phyloP scores from a whole-genome alignment of 148 eudicot species.

The Persicaria maculosa region DNA sequence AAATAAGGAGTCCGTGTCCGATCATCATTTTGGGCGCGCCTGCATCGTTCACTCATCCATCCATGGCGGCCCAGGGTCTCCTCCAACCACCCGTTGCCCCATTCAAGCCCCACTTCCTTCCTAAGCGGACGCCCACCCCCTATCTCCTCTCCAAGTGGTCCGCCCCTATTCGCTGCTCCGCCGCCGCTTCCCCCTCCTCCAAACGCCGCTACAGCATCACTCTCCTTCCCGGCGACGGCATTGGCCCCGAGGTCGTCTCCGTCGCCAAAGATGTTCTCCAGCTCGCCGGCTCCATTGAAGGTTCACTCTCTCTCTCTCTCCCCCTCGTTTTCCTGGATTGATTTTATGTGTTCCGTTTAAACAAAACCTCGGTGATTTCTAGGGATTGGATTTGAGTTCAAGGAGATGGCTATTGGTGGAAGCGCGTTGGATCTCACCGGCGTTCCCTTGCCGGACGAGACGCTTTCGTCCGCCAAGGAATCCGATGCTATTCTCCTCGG shows the following conservation, averaged over 20 bases:
- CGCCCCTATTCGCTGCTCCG: conserved; percentile 39
- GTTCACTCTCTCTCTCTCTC: conserved; percentile 18
- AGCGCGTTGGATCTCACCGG: conserved; percentile 79
- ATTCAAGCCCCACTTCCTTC: conserved; percentile 23
- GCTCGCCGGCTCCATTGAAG: conserved; percentile 59
- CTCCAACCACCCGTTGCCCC: conserved; percentile 33
- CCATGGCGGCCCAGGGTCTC: conserved; percentile 46
- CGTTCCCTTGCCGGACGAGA: conserved; percentile 92
- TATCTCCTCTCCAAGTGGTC: conserved; percentile 8
- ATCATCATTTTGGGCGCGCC: not conserved
- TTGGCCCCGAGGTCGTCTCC: conserved; percentile 87
- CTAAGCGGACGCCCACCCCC: not conserved
- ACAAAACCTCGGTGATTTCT: not conserved
- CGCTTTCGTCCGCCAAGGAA: conserved; percentile 60
- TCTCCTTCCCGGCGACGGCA: conserved; percentile 93
- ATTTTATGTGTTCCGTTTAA: not conserved
- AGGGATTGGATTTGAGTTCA: conserved; percentile 58
- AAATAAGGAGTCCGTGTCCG: too few species aligned
- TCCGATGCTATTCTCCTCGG: conserved; percentile 96
- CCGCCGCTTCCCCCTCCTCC: conserved; percentile 18
- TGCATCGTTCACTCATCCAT: not conserved
- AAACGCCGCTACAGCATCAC: conserved; percentile 53
- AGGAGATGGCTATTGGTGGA: conserved; percentile 89
- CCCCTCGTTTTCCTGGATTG: not conserved
- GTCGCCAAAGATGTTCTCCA: conserved; percentile 69